Conservation (phyloP, 179 eudicot genomes). For the Nepenthes alata region DNA sequence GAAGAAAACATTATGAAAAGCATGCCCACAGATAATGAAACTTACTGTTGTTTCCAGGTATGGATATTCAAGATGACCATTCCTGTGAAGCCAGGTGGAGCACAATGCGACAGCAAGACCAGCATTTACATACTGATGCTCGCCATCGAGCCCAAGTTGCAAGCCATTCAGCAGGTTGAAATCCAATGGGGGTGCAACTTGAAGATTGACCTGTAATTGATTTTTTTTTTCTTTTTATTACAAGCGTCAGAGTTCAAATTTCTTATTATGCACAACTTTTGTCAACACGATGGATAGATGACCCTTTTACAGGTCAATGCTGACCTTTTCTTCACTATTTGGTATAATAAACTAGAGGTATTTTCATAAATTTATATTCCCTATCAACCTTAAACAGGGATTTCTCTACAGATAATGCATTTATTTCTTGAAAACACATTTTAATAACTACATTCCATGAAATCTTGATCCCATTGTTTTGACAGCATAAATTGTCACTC, state of each 20-base stretch:
- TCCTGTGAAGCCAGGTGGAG: slow-evolving; percentile 82
- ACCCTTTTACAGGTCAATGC: too few relatives aligned
- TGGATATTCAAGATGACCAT: slow-evolving; percentile 51
- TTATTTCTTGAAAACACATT: too few relatives aligned
- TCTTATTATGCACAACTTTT: neutral
- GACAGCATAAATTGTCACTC: too few relatives aligned
- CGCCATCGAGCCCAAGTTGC: slow-evolving; percentile 81
- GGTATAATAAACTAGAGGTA: too few relatives aligned
- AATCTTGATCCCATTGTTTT: too few relatives aligned
- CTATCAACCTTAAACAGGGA: too few relatives aligned
- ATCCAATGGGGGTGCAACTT: slow-evolving; percentile 57
- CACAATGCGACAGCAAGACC: slow-evolving; percentile 84
- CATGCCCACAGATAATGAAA: slow-evolving; percentile 8
- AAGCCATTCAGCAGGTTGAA: slow-evolving; percentile 39
- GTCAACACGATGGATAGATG: neutral
- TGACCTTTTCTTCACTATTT: too few relatives aligned
- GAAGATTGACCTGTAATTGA: slow-evolving; percentile 56
- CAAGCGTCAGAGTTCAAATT: neutral
- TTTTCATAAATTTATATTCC: too few relatives aligned
- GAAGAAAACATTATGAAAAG: slow-evolving; percentile 1
- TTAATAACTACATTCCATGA: too few relatives aligned
- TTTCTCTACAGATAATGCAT: too few relatives aligned
- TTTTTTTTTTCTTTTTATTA: too few relatives aligned
- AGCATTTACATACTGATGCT: slow-evolving; percentile 86
- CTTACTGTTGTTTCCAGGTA: slow-evolving; percentile 47